These are phyloP conservation scores for Pachysolen tannophilus DNA, from an alignment of 805 yeast genomes.

Conservation along the genomic window DNA sequence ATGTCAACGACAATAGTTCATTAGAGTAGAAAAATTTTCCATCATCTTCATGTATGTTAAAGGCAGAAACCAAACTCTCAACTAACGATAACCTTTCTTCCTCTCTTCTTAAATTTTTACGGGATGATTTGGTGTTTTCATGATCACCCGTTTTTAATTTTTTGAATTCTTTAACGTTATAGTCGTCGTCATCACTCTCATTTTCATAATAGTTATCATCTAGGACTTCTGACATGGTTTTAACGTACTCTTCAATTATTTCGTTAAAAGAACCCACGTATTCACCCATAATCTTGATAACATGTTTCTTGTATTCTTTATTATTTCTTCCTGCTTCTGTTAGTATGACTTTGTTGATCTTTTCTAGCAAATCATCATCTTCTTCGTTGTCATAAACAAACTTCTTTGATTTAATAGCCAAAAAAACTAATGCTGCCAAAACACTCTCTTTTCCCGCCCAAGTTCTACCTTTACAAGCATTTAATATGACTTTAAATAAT, in stretches of 20 bases:
- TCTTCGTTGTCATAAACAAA: slow-evolving; percentile 20
- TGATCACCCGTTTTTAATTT: slow-evolving; percentile 6
- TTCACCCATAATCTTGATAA: slow-evolving; percentile 44
- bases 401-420: slow-evolving; percentile 37
- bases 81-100: slow-evolving; percentile 34
- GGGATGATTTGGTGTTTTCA: slow-evolving; percentile 25
- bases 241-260: slow-evolving; percentile 30
- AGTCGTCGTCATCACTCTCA: slow-evolving; percentile 26
- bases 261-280: slow-evolving; percentile 34
- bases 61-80: slow-evolving; percentile 27
- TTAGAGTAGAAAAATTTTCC: slow-evolving; percentile 9
- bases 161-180: slow-evolving; percentile 12
- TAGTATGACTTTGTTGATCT: slow-evolving; percentile 35
- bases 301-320: slow-evolving; percentile 49
- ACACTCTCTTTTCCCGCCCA: slow-evolving; percentile 86
- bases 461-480: slow-evolving; percentile 66
- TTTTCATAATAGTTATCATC: slow-evolving; percentile 32
- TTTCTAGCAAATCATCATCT: slow-evolving; percentile 23
- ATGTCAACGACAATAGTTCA: slow-evolving; percentile 21
- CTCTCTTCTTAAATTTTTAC: slow-evolving; percentile 37
- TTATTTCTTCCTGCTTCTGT: slow-evolving; percentile 64
- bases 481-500: slow-evolving; percentile 46
- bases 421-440: slow-evolving; percentile 58
- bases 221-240: slow-evolving; percentile 24
- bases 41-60: slow-evolving; percentile 16